Conservation (phyloP, 352 stramenopile genomes). For the Aphanomyces stellatus region DNA sequence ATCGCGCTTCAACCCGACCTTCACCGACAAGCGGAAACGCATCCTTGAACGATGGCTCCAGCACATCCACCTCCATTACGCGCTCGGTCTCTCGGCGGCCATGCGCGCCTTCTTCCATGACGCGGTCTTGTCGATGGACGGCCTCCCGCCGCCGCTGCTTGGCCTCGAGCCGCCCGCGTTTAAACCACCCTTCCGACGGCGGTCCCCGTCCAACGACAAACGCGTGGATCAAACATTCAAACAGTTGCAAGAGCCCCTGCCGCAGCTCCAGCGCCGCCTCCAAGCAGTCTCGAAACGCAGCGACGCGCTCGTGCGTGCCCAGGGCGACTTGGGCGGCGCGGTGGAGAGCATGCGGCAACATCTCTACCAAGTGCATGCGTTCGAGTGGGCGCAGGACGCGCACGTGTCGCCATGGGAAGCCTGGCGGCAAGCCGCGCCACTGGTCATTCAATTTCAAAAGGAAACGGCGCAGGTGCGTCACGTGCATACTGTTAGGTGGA, state of each 20-base stretch:
- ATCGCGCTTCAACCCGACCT: conserved; percentile 6
- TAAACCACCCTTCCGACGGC: neutral
- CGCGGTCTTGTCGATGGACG: neutral
- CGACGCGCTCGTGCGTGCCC: neutral
- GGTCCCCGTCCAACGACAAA: neutral
- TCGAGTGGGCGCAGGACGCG: conserved; percentile 1
- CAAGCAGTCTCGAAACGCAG: neutral
- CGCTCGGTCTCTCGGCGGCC: neutral
- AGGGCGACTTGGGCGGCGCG: neutral
- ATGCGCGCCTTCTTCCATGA: conserved; percentile 11
- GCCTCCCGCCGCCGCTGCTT: neutral
- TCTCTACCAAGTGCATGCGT: neutral
- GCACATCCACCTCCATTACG: neutral
- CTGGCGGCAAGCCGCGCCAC: neutral
- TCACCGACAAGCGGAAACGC: conserved; percentile 7
- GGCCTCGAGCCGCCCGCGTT: neutral
- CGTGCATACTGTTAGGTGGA: neutral
- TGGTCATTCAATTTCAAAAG: neutral
- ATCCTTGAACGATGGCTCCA: conserved; percentile 12
- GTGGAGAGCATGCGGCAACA: neutral
- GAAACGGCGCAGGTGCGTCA: neutral
- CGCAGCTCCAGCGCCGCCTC: neutral
- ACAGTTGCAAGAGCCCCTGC: neutral
- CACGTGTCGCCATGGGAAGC: conserved; percentile 2
- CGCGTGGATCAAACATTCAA: conserved; percentile 5